Evolutionary conservation across 2,329 filamentous ascomycete genomes (phyloP), one percentile per base, ranked within the genome.

Genomic region (Clarireedia hainanense): DNA sequence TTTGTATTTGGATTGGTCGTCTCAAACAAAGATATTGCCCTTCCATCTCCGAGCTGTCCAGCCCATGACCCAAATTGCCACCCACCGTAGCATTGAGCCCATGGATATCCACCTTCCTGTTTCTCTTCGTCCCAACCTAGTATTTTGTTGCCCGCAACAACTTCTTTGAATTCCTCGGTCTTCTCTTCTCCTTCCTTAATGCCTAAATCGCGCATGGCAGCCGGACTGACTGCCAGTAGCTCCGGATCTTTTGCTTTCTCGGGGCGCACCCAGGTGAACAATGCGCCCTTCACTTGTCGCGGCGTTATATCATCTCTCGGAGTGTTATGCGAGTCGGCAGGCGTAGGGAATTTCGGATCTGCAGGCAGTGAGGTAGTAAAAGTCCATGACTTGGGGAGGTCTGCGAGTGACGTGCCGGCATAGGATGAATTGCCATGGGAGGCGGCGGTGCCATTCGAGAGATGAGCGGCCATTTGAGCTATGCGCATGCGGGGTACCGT

Each of bases 21-120:
- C 71, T 99, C 94, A 66, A 97, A 97, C 1, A 99, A 77, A 37
- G 89, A 95, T 63, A 99, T 97, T 30, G 91, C 94, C 55, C 94
- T 81, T 39, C 94, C 94, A 68, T 99, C 94, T 43, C 94, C 94
- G 1, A 99, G 81, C 71, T 99, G 94, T 5, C 94, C 91, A 3
- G 94, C 94, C 92, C 92, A 99, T 62, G 88, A 84, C 5, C 94
- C 94, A 68, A 85, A 84, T 67, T 84, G 79, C 67, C 80, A 83
- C 56, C 92, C 92, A 56, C 94, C 94, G 70, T 99, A 99, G 74
- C 94, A 97, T 73, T 99, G 94, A 34, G 94, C 91, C 94, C 94
- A 99, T 0, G 94, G 92, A 69, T 99, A 99, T 45, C 94, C 84
- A 20, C 88, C 86, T 57, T 83, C 74, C 24, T 74, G 69, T 61